Evolutionary conservation across 495 filamentous ascomycete species (phyloP).

Genomic region (Aspergillus indologenus): DNA sequence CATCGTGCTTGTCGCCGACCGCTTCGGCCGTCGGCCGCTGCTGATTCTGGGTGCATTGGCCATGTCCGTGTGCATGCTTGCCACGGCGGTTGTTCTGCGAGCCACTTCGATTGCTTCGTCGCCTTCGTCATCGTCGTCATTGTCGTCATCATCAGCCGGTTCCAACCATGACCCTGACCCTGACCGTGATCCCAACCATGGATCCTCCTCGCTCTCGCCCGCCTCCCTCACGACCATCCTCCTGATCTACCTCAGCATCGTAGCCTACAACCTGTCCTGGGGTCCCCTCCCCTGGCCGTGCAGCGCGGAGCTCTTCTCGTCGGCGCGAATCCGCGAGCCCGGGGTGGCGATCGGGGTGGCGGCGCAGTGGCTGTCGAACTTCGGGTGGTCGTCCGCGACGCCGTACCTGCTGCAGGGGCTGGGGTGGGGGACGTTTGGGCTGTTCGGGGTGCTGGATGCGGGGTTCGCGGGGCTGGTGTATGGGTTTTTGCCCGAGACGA

Average conservation of each 20-base stretch:
- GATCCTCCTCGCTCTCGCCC: constrained; percentile 13
- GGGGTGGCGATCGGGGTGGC: constrained; percentile 47
- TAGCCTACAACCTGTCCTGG: constrained; percentile 45
- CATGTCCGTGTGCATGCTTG: constrained; percentile 54
- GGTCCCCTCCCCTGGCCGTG: constrained; percentile 39
- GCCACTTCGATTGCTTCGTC: constrained; percentile 14
- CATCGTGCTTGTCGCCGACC: constrained; percentile 54
- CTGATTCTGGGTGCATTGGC: constrained; percentile 49
- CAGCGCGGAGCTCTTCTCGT: constrained; percentile 45
- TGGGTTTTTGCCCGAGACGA: constrained; percentile 58
- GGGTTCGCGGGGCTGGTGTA: constrained; percentile 41
- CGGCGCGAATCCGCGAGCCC: constrained; percentile 44
- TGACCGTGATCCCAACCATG: too few relatives aligned
- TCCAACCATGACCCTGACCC: too few relatives aligned
- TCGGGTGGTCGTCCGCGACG: constrained; percentile 50
- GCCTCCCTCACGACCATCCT: constrained; percentile 40
- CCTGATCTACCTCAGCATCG: constrained; percentile 50
- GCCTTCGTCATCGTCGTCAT: too few relatives aligned
- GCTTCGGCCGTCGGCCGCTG: constrained; percentile 51
- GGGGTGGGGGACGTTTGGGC: constrained; percentile 49
- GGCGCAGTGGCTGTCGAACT: constrained; percentile 54
- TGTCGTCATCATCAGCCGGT: too few relatives aligned
- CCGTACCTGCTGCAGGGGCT: constrained; percentile 50
- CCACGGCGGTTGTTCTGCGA: constrained; percentile 54
- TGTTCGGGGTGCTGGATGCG: constrained; percentile 44